phyloP scores from a whole-genome alignment of 2,329 filamentous ascomycete genomes.

The Neopestalotiopsis rosae region DNA sequence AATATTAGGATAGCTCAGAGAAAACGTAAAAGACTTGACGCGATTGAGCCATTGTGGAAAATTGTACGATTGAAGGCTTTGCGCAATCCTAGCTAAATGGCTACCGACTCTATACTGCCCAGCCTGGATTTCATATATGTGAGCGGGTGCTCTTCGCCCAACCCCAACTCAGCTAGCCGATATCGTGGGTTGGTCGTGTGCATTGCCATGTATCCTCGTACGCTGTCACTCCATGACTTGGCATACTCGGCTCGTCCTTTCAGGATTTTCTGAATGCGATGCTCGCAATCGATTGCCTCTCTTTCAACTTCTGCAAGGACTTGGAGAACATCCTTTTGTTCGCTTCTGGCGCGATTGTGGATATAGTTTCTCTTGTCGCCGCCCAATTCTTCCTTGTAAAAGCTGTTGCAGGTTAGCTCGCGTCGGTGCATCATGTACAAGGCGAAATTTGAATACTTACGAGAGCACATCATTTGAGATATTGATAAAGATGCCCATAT shows the following conservation, averaged over 20 bases:
- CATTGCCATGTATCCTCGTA: background rate
- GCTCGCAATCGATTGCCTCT: background rate
- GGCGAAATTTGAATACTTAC: background rate
- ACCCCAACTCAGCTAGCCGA: background rate
- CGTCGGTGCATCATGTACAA: background rate
- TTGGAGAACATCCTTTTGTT: background rate
- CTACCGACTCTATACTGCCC: too few species aligned
- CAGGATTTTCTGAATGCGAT: background rate
- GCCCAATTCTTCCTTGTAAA: conserved; percentile 3
- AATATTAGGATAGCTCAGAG: too few species aligned
- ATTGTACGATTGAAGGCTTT: too few species aligned
- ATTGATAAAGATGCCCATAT: background rate
- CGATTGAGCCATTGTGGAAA: too few species aligned
- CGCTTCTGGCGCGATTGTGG: background rate
- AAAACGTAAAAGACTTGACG: too few species aligned
- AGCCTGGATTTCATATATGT: background rate
- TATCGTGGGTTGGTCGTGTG: background rate
- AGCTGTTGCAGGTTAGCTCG: background rate
- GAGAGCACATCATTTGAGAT: background rate
- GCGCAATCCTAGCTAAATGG: too few species aligned
- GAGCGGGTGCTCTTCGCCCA: background rate
- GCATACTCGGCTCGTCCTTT: background rate
- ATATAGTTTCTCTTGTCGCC: conserved; percentile 1
- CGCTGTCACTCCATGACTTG: background rate
- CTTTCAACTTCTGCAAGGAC: background rate